These are phyloP conservation scores for Trichosanthes cucumerina DNA, from an alignment of 306 rosid species.

Conservation along the genomic window DNA sequence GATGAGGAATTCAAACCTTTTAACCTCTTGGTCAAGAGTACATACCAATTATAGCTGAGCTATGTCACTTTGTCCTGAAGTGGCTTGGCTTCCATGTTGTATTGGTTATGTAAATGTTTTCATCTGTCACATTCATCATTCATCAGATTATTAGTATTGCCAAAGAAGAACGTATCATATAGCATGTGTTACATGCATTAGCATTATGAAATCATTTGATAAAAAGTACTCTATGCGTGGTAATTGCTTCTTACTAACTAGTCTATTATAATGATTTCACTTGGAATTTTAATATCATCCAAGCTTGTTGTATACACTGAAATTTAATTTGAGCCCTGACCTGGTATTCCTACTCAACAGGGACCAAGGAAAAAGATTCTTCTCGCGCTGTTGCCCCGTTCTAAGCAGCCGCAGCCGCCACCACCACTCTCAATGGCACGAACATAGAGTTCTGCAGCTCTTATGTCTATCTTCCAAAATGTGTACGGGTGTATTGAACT, in stretches of 20 bases:
- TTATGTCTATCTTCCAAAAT: neutral
- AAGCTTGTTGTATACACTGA: neutral
- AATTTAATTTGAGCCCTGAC: neutral
- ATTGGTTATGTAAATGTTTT: neutral
- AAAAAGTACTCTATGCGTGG: neutral
- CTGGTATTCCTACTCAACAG: conserved; percentile 22
- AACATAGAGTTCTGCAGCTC: neutral
- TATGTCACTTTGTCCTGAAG: too few species aligned
- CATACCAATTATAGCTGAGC: too few species aligned
- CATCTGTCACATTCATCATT: neutral
- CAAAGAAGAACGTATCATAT: neutral
- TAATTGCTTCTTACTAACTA: neutral
- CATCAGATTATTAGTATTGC: neutral
- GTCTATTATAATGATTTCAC: neutral
- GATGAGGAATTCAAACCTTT: too few species aligned
- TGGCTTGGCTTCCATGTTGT: neutral
- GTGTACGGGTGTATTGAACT: neutral
- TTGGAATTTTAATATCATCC: neutral
- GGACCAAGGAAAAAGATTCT: conserved; percentile 72
- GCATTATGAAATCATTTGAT: neutral
- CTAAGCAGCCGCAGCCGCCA: conserved; percentile 22
- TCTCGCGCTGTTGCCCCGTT: conserved; percentile 29
- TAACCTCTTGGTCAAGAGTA: too few species aligned
- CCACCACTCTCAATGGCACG: conserved; percentile 4
- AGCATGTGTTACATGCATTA: neutral